phyloP scores from a whole-genome alignment of 2,329 filamentous ascomycete genomes.

The Pochonia chlamydosporia region DNA sequence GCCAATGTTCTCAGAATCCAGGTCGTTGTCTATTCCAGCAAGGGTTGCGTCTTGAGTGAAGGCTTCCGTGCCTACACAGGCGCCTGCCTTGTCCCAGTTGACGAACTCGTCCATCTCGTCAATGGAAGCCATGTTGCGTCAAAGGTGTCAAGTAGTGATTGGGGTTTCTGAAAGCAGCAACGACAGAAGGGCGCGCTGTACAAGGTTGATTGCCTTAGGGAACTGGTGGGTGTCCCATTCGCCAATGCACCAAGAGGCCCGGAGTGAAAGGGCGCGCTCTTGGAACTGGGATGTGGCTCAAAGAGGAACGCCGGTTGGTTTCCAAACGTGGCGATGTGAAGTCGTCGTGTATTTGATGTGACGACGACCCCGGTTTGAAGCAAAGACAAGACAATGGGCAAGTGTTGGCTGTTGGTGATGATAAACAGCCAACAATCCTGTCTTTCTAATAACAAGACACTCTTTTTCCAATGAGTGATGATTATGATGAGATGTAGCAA shows the following conservation, averaged over 20 bases:
- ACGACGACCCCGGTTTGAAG: background rate
- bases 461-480: background rate
- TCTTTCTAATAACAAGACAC: background rate
- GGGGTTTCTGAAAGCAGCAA: constrained; percentile 11
- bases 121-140: constrained; percentile 27
- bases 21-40: constrained; percentile 28
- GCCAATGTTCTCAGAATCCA: constrained; percentile 36
- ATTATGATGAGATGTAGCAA: background rate
- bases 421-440: background rate
- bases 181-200: constrained; percentile 1
- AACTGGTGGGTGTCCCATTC: constrained; percentile 10
- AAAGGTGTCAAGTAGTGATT: constrained; percentile 10
- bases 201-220: constrained; percentile 7
- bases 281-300: constrained; percentile 1
- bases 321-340: background rate
- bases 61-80: constrained; percentile 26
- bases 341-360: background rate
- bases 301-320: background rate
- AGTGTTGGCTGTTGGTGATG: background rate
- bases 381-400: background rate
- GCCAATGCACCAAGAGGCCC: constrained; percentile 4
- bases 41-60: constrained; percentile 26
- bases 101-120: constrained; percentile 59
- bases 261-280: background rate
- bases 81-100: constrained; percentile 51